Evolutionary conservation across 352 stramenopile genomes (phyloP), one percentile per base, ranked within the genome.

Genomic region (Globisporangium carolinianum): DNA sequence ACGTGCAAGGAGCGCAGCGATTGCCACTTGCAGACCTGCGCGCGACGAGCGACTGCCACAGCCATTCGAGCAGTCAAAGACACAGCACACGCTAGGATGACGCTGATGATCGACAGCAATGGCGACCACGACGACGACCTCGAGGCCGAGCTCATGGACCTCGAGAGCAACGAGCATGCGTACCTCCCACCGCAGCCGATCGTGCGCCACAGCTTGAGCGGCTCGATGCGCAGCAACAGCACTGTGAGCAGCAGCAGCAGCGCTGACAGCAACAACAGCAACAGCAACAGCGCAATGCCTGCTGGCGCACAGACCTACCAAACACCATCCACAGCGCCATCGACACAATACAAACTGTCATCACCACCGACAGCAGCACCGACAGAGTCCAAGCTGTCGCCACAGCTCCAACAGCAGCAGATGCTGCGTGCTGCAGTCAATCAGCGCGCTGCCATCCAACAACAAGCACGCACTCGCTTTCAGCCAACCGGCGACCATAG

Each of bases 111-210:
- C 3, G 11, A 43, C 7, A 15, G 18, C 10, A 45, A 57, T 51
- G 53, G 39, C 41, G 1, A 38, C n/a, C 17, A 52, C 54, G 54
- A 62, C 47, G 61, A 68, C 50, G 74, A 87, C 55, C 61, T 88
- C 37, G 78, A 88, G 49, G 69, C 62, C 15, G 75, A 88, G 65
- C 62, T 88, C 45, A 86, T 88, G 78, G 73, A 86, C 48, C 62
- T 88, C 52, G 67, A 58, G 18, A 78, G 60, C 52, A 88, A 86
- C 55, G 78, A 88, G 65, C 58, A 60, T 50, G 73, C 62, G 53
- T 88, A 88, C 60, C 51, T 88, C 38, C 78, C 78, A 1, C 47
- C 64, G 56, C 66, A 55, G 8, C 50, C 17, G 17, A 6, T 35
- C 5, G 55, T 58, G 65, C 72, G 35, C 37, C 53, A 18, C 43